Evolutionary conservation across 257 asterid genomes (phyloP), one percentile per base, ranked within the genome.

Genomic region (Fraxinus quadrangulata): DNA sequence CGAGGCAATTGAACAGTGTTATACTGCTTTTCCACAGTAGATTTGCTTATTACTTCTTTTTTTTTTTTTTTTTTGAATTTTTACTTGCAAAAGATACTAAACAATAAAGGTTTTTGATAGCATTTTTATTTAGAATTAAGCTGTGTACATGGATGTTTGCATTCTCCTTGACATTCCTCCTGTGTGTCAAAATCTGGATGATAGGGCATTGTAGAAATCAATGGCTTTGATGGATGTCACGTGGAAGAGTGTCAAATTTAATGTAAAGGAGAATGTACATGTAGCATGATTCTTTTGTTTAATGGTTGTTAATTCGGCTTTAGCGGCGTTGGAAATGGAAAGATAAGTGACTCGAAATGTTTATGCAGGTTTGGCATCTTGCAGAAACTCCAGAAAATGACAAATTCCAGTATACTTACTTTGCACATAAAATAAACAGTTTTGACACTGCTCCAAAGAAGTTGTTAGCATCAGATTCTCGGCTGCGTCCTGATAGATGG

Each of bases 361-460:
- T 47, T 47, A 47, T 67, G 76, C 82, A 89, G 93, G 86, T 83
- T 26, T 89, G 93, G 93, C 85, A 82, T 69, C 81, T 81, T 74
- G 89, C 90, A 21, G 81, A 88, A 39, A 83, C 51, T 75, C 94
- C 94, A 1, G 42, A 83, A 79, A 86, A 89, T 23, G 94, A 89
- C 76, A 89, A 87, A 73, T 87, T 83, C 61, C 94, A 89, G 87
- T 89, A 87, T 56, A 87, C 94, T 1, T 73, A 84, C 78, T 89
- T 89, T 67, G 94, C 94, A 23, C 91, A 87, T 85, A 87, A 87
- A 75, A 71, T 89, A 73, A 89, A 87, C 83, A 86, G 94, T 81
- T 87, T 87, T 23, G 88, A 86, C 78, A 89, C 91, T 67, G 91
- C 90, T 34, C 90, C 94, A 19, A 89, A 83, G 83, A 89, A 87